Evolutionary conservation across 495 filamentous ascomycete species (phyloP).

Genomic region (Podospora bellae-mahoneyi): DNA sequence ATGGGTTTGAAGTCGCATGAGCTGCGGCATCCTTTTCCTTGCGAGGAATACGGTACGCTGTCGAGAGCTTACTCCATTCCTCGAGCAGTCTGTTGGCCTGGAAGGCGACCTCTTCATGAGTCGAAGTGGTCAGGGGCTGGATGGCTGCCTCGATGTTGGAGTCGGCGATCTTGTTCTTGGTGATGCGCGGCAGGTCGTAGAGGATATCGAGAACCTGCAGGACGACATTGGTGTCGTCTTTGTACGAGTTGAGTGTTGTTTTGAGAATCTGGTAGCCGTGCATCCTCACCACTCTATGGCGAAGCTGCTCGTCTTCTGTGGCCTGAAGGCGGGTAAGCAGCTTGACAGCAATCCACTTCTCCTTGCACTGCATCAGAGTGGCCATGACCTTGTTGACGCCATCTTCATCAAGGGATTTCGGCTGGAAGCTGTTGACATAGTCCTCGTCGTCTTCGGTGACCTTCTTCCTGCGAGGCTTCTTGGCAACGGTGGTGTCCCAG

Average conservation of each 20-base stretch:
- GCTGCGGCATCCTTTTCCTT: slow-evolving; percentile 52
- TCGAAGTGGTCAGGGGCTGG: slow-evolving; percentile 61
- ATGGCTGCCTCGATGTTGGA: slow-evolving; percentile 92
- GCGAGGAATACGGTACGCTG: slow-evolving; percentile 93
- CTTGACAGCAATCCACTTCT: slow-evolving; percentile 99
- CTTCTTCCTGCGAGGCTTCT: slow-evolving; percentile 91
- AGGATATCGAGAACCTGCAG: slow-evolving; percentile 89
- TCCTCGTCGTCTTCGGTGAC: slow-evolving; percentile 92
- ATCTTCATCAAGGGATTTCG: slow-evolving; percentile 77
- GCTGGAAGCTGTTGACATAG: slow-evolving; percentile 86
- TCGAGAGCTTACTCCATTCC: slow-evolving; percentile 82
- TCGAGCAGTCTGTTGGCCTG: slow-evolving; percentile 70
- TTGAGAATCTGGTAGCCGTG: slow-evolving; percentile 96
- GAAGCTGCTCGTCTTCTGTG: slow-evolving; percentile 84
- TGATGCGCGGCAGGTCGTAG: slow-evolving; percentile 81
- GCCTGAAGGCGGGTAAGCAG: slow-evolving; percentile 83
- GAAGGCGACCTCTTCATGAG: slow-evolving; percentile 69
- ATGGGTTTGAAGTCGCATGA: slow-evolving; percentile 49
- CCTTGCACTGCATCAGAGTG: slow-evolving; percentile 95
- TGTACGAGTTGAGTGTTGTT: slow-evolving; percentile 75
- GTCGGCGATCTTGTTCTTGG: slow-evolving; percentile 94
- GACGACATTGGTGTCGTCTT: slow-evolving; percentile 82
- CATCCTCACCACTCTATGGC: slow-evolving; percentile 88
- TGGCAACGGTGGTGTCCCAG: slow-evolving; percentile 86
- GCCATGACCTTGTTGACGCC: slow-evolving; percentile 98